A percentile compares a stretch with the other conserved stretches of the same genome.
Conservation (phyloP, 2,329 filamentous ascomycete species). For the Setomelanomma holmii region DNA sequence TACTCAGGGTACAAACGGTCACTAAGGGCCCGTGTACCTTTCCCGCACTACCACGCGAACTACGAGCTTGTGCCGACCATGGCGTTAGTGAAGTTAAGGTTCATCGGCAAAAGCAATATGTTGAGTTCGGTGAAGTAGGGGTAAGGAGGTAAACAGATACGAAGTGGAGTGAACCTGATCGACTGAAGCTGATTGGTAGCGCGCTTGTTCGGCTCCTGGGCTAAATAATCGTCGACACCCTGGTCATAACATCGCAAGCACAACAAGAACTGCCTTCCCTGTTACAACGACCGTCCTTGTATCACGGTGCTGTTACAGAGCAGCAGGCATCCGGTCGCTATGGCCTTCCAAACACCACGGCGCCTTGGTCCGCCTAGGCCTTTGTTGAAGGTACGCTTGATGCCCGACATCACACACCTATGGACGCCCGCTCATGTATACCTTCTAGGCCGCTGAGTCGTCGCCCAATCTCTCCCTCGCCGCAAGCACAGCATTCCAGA, state of each 20-base stretch:
- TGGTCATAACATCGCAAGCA: slow-evolving; percentile 6
- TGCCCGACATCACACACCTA: slow-evolving; percentile 24
- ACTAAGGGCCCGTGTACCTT: neutral
- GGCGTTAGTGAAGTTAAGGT: neutral
- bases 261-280: slow-evolving; percentile 12
- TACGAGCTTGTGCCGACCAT: neutral
- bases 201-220: neutral
- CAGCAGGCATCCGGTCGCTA: slow-evolving; percentile 28
- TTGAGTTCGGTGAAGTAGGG: neutral
- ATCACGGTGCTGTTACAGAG: slow-evolving; percentile 13
- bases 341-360: slow-evolving; percentile 54
- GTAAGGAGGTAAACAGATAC: neutral
- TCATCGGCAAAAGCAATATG: neutral
- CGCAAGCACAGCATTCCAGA: slow-evolving; percentile 60
- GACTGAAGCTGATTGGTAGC: slow-evolving; percentile 1
- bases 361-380: slow-evolving; percentile 48
- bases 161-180: neutral
- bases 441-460: slow-evolving; percentile 40
- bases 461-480: slow-evolving; percentile 52
- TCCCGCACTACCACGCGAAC: neutral
- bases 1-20: neutral
- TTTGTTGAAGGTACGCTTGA: slow-evolving; percentile 36
- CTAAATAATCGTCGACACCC: neutral
- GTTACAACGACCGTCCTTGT: slow-evolving; percentile 9
- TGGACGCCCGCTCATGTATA: neutral